Conservation (phyloP, 1,284 basidiomycete genomes). For the Boletus sp. region DNA sequence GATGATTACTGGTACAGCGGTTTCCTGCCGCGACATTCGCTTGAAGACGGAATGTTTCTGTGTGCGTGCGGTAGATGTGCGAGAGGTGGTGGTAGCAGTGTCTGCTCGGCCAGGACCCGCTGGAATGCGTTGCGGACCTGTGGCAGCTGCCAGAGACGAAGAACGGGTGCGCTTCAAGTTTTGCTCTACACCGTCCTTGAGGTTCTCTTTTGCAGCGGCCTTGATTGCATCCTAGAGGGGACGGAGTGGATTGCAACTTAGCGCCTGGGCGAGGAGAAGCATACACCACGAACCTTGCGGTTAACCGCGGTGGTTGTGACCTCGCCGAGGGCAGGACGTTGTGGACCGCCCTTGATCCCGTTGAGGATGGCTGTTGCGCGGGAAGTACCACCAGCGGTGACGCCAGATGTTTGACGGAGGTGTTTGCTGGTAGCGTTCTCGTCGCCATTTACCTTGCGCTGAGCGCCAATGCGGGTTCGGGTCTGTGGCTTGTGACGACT, state of each 20-base stretch:
- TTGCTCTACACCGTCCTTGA: slow-evolving; percentile 53
- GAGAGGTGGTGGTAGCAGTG: slow-evolving; percentile 38
- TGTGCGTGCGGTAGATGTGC: slow-evolving; percentile 35
- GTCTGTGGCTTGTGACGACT: slow-evolving; percentile 29
- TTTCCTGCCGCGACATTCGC: slow-evolving; percentile 41
- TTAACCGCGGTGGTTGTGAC: slow-evolving; percentile 69
- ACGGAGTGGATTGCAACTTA: background rate
- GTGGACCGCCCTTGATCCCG: slow-evolving; percentile 42
- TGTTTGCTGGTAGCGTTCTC: slow-evolving; percentile 71
- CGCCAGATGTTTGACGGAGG: slow-evolving; percentile 53
- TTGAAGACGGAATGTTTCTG: slow-evolving; percentile 36
- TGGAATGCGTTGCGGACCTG: slow-evolving; percentile 61
- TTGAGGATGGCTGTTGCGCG: slow-evolving; percentile 50
- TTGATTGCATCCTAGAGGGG: slow-evolving; percentile 27
- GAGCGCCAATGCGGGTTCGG: slow-evolving; percentile 40
- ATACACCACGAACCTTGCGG: slow-evolving; percentile 53
- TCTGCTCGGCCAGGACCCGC: slow-evolving; percentile 52
- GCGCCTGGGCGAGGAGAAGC: slow-evolving; percentile 3
- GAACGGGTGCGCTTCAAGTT: slow-evolving; percentile 61
- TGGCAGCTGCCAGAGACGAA: slow-evolving; percentile 53
- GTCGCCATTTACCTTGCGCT: slow-evolving; percentile 61
- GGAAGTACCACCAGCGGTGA: slow-evolving; percentile 40
- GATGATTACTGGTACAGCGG: slow-evolving; percentile 37
- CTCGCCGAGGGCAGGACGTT: slow-evolving; percentile 65
- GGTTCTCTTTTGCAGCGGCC: slow-evolving; percentile 29